These are phyloP conservation scores for Fusarium guadeloupense DNA, from an alignment of 2,329 filamentous ascomycete species.

Conservation along the genomic window DNA sequence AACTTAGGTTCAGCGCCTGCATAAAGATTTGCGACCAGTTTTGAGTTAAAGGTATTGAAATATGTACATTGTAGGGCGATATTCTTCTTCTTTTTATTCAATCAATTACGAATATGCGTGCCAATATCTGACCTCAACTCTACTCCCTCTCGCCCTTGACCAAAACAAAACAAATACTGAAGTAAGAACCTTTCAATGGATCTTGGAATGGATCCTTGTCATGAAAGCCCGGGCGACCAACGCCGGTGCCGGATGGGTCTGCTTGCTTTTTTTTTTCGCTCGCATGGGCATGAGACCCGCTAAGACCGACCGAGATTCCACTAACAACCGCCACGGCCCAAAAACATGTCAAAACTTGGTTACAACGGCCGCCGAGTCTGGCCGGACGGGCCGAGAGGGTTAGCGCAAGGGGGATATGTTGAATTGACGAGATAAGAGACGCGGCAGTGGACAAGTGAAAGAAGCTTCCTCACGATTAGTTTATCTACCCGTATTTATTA, in stretches of 20 bases:
- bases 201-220: conserved; percentile 25
- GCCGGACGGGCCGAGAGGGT: conserved; percentile 30
- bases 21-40: conserved; percentile 13
- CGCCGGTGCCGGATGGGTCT: conserved; percentile 13
- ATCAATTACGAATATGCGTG: background rate
- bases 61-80: no score
- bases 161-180: background rate
- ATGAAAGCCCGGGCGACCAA: conserved; percentile 10
- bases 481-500: conserved; percentile 8
- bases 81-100: no score
- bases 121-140: background rate
- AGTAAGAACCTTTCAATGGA: conserved; percentile 8
- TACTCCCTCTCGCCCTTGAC: background rate
- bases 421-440: conserved; percentile 10
- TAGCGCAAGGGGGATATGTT: conserved; percentile 18
- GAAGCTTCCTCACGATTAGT: conserved; percentile 11
- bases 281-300: conserved; percentile 17
- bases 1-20: conserved; percentile 33
- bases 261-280: conserved; percentile 23
- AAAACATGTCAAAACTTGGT: conserved; percentile 20
- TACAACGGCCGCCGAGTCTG: conserved; percentile 31
- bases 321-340: conserved; percentile 26
- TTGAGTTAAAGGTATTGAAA: no score
- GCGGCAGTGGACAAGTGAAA: conserved; percentile 4
- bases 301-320: conserved; percentile 17